phyloP scores from a whole-genome alignment of 257 asterid genomes.

The Nicotiana undulata region DNA sequence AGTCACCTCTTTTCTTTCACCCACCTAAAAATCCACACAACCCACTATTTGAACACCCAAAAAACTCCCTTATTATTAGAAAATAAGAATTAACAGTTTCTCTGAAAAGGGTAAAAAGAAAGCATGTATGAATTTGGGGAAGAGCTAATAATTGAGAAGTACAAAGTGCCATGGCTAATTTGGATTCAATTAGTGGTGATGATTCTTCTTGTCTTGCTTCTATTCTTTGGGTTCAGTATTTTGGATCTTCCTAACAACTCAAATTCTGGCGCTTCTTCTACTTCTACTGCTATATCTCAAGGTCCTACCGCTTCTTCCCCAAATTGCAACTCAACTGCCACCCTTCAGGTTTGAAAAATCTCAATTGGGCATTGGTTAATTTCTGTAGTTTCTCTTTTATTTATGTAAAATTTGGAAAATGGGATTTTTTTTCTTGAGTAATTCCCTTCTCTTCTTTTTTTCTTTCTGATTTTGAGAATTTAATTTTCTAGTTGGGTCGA shows the following conservation, averaged over 20 bases:
- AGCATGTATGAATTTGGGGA: conserved; percentile 58
- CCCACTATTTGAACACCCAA: neutral
- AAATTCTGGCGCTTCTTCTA: conserved; percentile 19
- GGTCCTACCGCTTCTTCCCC: neutral
- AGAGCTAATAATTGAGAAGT: conserved; percentile 56
- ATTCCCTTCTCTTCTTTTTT: neutral
- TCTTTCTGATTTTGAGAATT: neutral
- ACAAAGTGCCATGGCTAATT: conserved; percentile 57
- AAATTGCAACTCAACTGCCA: neutral
- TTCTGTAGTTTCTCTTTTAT: neutral
- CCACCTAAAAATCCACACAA: neutral
- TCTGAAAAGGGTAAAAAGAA: neutral
- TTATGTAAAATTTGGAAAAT: neutral
- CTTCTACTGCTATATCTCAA: conserved; percentile 7
- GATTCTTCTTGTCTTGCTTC: conserved; percentile 49
- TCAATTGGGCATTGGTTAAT: neutral
- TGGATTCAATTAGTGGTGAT: conserved; percentile 67
- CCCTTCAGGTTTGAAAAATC: neutral
- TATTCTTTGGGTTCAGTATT: conserved; percentile 46
- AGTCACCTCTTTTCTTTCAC: neutral
- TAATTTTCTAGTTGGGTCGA: neutral
- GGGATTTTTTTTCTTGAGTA: neutral
- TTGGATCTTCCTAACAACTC: conserved; percentile 27
- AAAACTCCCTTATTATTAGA: neutral
- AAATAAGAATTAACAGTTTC: neutral